Percentiles rank a stretch among this genome's conserved stretches.
phyloP scores from a whole-genome alignment of 768 basidiomycete genomes.

The Pleurotus ostreatus region DNA sequence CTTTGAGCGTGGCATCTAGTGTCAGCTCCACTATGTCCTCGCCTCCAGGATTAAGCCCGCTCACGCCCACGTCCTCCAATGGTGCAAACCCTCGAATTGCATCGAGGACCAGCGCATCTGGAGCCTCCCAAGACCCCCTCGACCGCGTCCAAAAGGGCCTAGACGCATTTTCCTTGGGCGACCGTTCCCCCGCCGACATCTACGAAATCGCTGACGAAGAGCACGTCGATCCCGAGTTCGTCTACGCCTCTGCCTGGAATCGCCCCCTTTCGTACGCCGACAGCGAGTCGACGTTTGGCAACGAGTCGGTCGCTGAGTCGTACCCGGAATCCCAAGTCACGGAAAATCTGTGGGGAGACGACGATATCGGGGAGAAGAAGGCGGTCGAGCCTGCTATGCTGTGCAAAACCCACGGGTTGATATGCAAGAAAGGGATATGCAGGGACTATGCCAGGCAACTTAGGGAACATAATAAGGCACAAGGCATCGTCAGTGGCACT shows the following conservation, averaged over 20 bases:
- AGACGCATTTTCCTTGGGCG: neutral
- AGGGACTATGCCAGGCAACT: slow-evolving; percentile 24
- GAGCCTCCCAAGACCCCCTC: neutral
- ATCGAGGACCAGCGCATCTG: neutral
- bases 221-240: slow-evolving; percentile 1
- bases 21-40: no score
- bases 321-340: neutral
- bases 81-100: slow-evolving; percentile 1
- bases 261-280: neutral
- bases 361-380: slow-evolving; percentile 12
- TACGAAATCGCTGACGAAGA: slow-evolving; percentile 1
- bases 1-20: no score
- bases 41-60: neutral
- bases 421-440: slow-evolving; percentile 36
- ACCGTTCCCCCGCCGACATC: neutral
- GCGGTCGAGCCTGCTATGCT: slow-evolving; percentile 12
- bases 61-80: neutral
- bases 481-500: neutral
- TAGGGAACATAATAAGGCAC: slow-evolving; percentile 21
- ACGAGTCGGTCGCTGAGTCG: neutral
- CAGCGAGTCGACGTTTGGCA: neutral
- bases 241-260: slow-evolving; percentile 9
- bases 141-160: neutral
- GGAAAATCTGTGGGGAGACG: slow-evolving; percentile 23
- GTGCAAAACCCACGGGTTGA: slow-evolving; percentile 24